Conservation (phyloP, 2,329 filamentous ascomycete genomes). For the Trichoderma pleuroti region DNA sequence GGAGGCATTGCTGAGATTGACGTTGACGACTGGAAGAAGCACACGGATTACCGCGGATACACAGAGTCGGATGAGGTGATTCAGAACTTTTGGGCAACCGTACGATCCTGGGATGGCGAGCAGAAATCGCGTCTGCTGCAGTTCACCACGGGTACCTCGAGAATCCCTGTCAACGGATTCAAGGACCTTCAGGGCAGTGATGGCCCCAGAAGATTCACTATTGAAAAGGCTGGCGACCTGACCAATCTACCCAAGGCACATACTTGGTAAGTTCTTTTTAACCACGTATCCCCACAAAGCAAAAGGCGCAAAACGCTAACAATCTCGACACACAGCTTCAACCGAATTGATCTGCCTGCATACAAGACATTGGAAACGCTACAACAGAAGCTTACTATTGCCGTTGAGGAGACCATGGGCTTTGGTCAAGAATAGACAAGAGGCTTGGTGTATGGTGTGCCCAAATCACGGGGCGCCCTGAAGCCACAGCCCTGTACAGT, state of each 20-base stretch:
- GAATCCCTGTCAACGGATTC: slow-evolving; percentile 98
- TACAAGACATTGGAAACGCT: slow-evolving; percentile 87
- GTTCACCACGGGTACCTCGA: slow-evolving; percentile 94
- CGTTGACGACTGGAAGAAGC: slow-evolving; percentile 99
- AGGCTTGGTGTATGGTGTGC: slow-evolving; percentile 17
- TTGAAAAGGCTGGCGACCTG: slow-evolving; percentile 93
- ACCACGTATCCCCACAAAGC: background rate
- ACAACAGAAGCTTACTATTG: slow-evolving; percentile 88
- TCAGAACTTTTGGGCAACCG: slow-evolving; percentile 98
- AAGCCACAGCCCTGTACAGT: slow-evolving; percentile 1
- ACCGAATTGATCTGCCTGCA: slow-evolving; percentile 88
- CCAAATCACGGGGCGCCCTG: background rate
- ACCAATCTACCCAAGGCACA: slow-evolving; percentile 92
- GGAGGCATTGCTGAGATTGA: slow-evolving; percentile 99
- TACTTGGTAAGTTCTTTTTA: slow-evolving; percentile 70
- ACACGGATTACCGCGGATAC: slow-evolving; percentile 98
- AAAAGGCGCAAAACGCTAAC: slow-evolving; percentile 15
- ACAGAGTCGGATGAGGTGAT: slow-evolving; percentile 97
- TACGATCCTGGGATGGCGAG: slow-evolving; percentile 94
- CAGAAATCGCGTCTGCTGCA: slow-evolving; percentile 95
- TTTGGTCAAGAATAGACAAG: slow-evolving; percentile 85
- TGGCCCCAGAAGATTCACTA: slow-evolving; percentile 90
- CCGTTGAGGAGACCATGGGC: slow-evolving; percentile 97
- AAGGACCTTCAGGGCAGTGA: slow-evolving; percentile 98
- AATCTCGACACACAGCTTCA: slow-evolving; percentile 66